Evolutionary conservation across 768 basidiomycete genomes (phyloP), one percentile per base, ranked within the genome.

Genomic region (Hirschioporus abietinus): DNA sequence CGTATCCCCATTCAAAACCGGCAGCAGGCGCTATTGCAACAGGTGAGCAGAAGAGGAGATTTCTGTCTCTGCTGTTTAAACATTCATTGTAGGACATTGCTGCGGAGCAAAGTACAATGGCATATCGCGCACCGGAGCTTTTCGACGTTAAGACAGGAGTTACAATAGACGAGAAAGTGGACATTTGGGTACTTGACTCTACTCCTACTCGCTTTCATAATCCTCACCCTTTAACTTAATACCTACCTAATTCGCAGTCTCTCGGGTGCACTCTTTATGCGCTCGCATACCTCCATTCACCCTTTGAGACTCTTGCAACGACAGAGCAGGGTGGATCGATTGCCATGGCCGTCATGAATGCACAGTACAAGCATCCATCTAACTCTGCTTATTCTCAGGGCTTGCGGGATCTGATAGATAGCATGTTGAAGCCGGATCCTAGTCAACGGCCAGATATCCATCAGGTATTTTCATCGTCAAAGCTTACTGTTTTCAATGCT

Each of bases 61-160:
- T 64, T 63, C 68, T 64, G 61, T 26, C 57, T 61, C 60, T 25
- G 34, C 17, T 12, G 59, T 30, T 66, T 57, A 27, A 20, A 6
- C 35, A 15, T 30, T 2, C 60, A 3, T 35, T 17, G 2, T 67
- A 92, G 86, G 97, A 99, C 75, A 88, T 96, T 69, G 97, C 97
- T 1, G 95, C 94, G 20, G 97, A 99, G 76, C 96, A 96, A 76
- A 96, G 95, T 70, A 95, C 95, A 15, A 99, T 99, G 97, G 93
- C 97, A 0, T 99, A 96, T 72, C 89, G 97, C 23, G 96, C 97
- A 1, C 97, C 97, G 0, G 97, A 99, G 74, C 81, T 99, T 24
- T 99, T 98, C 74, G 97, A 99, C 71, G 96, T 97, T 66, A 96
- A 96, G 75, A 98, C 95, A 5, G 93, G 93, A 25, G 80, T 84